Conservation (phyloP, 1,284 basidiomycete genomes). For the Coniferiporia sulphurascens region DNA sequence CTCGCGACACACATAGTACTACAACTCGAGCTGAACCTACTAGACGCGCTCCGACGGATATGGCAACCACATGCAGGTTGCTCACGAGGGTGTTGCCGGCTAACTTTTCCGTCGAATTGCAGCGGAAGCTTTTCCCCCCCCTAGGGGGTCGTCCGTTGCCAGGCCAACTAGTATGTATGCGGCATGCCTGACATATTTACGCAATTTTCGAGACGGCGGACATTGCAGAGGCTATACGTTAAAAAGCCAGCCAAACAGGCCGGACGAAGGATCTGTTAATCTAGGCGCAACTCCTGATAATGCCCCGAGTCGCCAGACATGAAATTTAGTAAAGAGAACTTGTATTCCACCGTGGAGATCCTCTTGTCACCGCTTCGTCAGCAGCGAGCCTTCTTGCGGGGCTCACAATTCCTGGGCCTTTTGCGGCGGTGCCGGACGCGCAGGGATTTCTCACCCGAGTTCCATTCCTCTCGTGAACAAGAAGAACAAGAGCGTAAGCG, state of each 20-base stretch:
- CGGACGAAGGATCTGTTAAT: not conserved
- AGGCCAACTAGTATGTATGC: not conserved
- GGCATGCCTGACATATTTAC: not conserved
- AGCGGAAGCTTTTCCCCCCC: not conserved
- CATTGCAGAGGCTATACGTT: not conserved
- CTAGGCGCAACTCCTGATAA: not conserved
- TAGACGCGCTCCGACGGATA: not conserved
- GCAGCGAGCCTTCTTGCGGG: constrained; percentile 20
- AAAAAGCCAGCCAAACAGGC: constrained; percentile 3
- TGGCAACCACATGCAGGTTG: not conserved
- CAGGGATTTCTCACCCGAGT: too few species aligned
- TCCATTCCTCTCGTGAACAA: too few species aligned
- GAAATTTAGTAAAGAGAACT: too few species aligned
- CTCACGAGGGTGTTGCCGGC: too few species aligned
- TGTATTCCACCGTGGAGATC: constrained; percentile 27
- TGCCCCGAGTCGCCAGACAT: too few species aligned
- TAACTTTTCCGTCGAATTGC: not conserved
- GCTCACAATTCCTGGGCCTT: too few species aligned
- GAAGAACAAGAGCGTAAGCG: too few species aligned
- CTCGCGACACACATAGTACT: too few species aligned
- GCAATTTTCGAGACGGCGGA: constrained; percentile 3
- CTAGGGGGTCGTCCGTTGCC: not conserved
- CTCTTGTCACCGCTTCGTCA: constrained; percentile 31
- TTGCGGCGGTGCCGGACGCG: too few species aligned
- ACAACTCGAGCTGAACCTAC: too few species aligned